Conservation (phyloP, 768 basidiomycete genomes). For the Kwoniella mangroviensis region DNA sequence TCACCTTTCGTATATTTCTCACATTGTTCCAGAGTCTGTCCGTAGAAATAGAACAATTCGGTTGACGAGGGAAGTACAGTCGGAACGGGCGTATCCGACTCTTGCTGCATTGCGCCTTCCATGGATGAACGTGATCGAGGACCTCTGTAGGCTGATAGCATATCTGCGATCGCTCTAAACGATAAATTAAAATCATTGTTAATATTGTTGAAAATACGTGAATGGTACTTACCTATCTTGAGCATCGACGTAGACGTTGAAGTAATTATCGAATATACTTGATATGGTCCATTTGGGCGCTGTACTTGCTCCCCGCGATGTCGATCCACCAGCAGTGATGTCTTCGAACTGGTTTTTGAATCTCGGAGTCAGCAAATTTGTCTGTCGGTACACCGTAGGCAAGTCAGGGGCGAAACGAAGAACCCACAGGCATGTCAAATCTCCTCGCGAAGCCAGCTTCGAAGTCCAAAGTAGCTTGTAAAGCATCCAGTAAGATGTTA, state of each 20-base stretch:
- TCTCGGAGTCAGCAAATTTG: neutral
- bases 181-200: too few species aligned
- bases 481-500: conserved; percentile 77
- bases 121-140: conserved; percentile 69
- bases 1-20: conserved; percentile 84
- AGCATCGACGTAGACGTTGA: conserved; percentile 91
- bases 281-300: conserved; percentile 68
- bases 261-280: conserved; percentile 88
- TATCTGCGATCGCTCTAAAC: conserved; percentile 79
- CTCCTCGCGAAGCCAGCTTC: conserved; percentile 79
- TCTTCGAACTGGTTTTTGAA: conserved; percentile 41
- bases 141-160: conserved; percentile 80
- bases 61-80: conserved; percentile 89
- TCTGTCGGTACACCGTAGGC: conserved; percentile 66
- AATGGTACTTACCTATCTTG: conserved; percentile 76
- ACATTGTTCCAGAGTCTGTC: conserved; percentile 91
- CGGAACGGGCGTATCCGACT: conserved; percentile 62
- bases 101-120: conserved; percentile 62
- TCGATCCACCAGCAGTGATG: conserved; percentile 31
- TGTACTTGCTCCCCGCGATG: conserved; percentile 2
- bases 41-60: conserved; percentile 96
- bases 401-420: conserved; percentile 68
- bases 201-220: neutral
- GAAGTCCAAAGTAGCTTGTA: conserved; percentile 87
- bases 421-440: conserved; percentile 69